A percentile compares a stretch with the other conserved stretches of the same genome.
Conservation (phyloP, 2,329 filamentous ascomycete species). For the Epichloe sp. region DNA sequence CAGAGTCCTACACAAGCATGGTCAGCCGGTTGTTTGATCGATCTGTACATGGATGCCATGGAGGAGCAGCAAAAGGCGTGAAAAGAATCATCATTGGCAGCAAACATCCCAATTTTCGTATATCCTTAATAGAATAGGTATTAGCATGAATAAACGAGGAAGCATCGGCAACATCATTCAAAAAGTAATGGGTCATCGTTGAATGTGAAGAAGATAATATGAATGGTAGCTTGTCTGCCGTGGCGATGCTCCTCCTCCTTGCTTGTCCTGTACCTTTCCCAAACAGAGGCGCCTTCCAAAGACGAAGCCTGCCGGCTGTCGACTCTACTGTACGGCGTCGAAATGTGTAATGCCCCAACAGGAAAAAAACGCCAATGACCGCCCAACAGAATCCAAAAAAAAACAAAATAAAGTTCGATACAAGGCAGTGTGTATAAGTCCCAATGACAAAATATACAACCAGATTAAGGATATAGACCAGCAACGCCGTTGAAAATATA, state of each 20-base stretch:
- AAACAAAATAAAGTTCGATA: neutral
- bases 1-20: slow-evolving; percentile 91
- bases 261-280: neutral
- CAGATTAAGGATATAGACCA: neutral
- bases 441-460: neutral
- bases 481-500: neutral
- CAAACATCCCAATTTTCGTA: neutral
- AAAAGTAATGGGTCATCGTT: neutral
- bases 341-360: neutral
- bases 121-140: neutral
- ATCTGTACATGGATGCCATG: slow-evolving; percentile 85
- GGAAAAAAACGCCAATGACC: neutral
- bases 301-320: neutral
- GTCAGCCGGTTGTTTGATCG: slow-evolving; percentile 89
- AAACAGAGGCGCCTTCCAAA: neutral
- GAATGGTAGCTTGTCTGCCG: neutral
- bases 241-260: neutral
- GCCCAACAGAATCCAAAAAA: neutral
- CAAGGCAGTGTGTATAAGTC: neutral
- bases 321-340: neutral
- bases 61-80: slow-evolving; percentile 29
- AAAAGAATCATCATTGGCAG: neutral
- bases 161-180: neutral
- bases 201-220: neutral
- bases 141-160: neutral